Base-by-base conservation (phyloP, 2,329 filamentous ascomycete genomes). In the Calonectria hongkongensis region DNA sequence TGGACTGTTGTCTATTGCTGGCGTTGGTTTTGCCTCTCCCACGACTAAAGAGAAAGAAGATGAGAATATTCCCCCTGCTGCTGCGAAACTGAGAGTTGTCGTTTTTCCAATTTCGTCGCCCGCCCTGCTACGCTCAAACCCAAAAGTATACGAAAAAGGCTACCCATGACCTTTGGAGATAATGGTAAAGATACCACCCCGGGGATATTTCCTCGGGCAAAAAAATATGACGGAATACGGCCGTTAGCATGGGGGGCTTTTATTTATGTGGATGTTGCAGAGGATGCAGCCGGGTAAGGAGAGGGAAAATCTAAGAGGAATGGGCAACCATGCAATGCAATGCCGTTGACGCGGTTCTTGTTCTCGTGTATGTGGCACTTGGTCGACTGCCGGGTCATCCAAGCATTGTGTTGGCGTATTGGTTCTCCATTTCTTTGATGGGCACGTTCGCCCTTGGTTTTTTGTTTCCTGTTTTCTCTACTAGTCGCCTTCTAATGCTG, bases 401-500 rank as follows among this genome's bases (percentile, higher is more conserved):
- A 65, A 66, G 69, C 21, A 41, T 69, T 63, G 65, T 63, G 39
- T 76, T 72, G 54, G 74, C 72, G 75, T 78, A 79, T 79, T 71
- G 79, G 79, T 80, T 78, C 33, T 76, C 77, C 77, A 73, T 77
- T 72, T 77, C 78, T 78, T 80, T 75, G 76, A 78, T 74, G 79
- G 73, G 74, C 70, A 75, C 75, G 75, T 69, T 75, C 71, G 74
- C 75, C 75, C 79, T 81, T 81, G 80, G 76, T 83, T 84, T 76
- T 81, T 80, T 81, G 80, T 80, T 85, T 85, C 86, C 83, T 84
- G 85, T 85, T 87, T 88, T 85, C 88, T 87, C 82, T 91, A 60
- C 33, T 60, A 90, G 85, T 90, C 86, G 85, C 87, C 87, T 90
- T 90, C 86, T 91, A 91, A 91, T 91, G 88, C 88, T 89, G 86